Evolutionary conservation across 371 early-diverging fungal genomes (phyloP), one percentile per base, ranked within the genome.

Genomic region (Mucor sp.): DNA sequence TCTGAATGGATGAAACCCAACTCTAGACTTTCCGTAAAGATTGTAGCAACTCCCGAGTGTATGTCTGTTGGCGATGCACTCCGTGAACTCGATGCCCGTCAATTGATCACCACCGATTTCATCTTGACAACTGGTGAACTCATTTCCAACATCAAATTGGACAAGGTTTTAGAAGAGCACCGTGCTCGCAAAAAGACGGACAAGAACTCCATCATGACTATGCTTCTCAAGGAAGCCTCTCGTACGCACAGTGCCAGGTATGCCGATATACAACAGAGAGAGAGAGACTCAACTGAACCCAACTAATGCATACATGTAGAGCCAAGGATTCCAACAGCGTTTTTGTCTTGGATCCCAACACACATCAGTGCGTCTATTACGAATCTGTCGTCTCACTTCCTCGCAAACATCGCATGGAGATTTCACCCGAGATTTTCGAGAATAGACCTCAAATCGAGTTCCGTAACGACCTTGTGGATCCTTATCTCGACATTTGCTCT

Each of bases 11-110:
- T 74, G 58, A 81, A 84, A 50, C 69, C 82, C 9, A 72, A 86
- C 58, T 82, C 89, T 19, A 87, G 87, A 32, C 82, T 94, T 68
- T 84, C 85, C 56, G 89, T 98, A 17, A 78, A 84, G 43, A 82
- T 92, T 41, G 87, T 95, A 58, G 89, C 90, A 25, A 88, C 91
- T 11, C 92, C 92, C 60, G 91, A 91, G 63, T 86, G 90, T 33
- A 80, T 85, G 75, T 92, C 95, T n/a, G 89, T 97, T 9, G 98
- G 99, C 39, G 99, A 98, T 75, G 97, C 94, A 9, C 78, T 98
- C 69, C 86, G 99, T 63, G 95, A 95, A 70, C 75, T 97, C 44
- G 97, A 98, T 75, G 86, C 87, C 12, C 89, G 93, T 69, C 87
- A 90, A 56, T 70, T 95, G 47, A 87, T 97, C 65, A 81, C 84